Conservation (phyloP, 2,329 filamentous ascomycete species). For the Orbilia brochopaga region DNA sequence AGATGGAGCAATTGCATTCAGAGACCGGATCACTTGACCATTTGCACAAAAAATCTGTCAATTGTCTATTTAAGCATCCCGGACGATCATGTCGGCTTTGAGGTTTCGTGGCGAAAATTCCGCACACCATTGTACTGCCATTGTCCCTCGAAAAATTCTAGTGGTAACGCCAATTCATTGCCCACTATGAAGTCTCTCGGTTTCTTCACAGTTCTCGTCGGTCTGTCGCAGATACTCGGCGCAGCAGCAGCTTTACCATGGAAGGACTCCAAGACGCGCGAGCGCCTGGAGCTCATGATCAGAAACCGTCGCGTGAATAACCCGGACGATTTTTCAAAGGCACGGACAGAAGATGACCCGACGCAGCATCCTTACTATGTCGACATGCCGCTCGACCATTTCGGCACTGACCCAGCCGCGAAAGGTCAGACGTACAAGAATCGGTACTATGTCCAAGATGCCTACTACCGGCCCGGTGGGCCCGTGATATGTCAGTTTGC, state of each 20-base stretch:
- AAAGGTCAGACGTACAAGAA: constrained; percentile 45
- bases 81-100: not conserved
- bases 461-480: constrained; percentile 52
- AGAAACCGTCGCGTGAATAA: constrained; percentile 7
- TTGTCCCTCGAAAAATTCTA: too few species aligned
- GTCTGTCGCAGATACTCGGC: constrained; percentile 8
- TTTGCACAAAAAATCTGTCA: too few species aligned
- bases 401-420: constrained; percentile 21
- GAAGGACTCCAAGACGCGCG: constrained; percentile 21
- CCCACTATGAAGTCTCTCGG: constrained; percentile 15
- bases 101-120: not conserved
- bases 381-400: constrained; percentile 52
- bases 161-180: not conserved
- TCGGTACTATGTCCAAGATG: constrained; percentile 54
- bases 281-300: constrained; percentile 8
- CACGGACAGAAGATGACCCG: not conserved
- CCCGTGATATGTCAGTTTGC: constrained; percentile 53
- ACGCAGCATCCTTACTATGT: constrained; percentile 30
- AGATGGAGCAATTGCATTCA: not conserved
- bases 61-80: not conserved
- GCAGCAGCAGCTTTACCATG: constrained; percentile 14
- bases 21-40: too few species aligned
- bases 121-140: too few species aligned
- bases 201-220: not conserved
- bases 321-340: not conserved